phyloP scores from a whole-genome alignment of 371 early-diverging fungal species.

The Mortierella sp. region DNA sequence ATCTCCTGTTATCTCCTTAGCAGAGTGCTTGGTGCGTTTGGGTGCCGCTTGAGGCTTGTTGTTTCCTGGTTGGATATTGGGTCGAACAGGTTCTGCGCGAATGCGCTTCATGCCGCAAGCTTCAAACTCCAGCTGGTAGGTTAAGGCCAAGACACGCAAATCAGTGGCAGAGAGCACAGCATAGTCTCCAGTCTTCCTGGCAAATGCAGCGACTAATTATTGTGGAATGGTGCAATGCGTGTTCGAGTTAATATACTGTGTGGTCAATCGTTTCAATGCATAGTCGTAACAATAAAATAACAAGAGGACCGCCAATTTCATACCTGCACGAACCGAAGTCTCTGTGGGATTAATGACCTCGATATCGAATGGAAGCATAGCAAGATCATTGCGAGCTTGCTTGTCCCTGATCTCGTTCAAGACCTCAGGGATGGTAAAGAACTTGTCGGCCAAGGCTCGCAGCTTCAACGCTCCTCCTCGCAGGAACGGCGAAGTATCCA shows the following conservation, averaged over 20 bases:
- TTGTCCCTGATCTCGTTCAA: slow-evolving; percentile 86
- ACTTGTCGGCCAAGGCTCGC: slow-evolving; percentile 71
- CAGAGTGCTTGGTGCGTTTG: slow-evolving; percentile 48
- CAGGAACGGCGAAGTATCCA: slow-evolving; percentile 78
- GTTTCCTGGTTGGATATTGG: slow-evolving; percentile 33
- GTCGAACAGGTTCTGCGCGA: slow-evolving; percentile 68
- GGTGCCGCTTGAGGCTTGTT: slow-evolving; percentile 25
- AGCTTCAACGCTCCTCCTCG: slow-evolving; percentile 58
- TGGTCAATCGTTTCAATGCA: no score
- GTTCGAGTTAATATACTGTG: no score
- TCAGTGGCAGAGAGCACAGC: slow-evolving; percentile 86
- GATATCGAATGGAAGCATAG: slow-evolving; percentile 74
- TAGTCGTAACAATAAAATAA: no score
- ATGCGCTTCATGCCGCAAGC: slow-evolving; percentile 72
- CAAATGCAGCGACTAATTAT: slow-evolving; percentile 77
- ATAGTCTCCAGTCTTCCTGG: slow-evolving; percentile 95
- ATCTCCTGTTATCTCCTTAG: slow-evolving; percentile 44
- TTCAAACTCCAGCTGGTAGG: slow-evolving; percentile 86
- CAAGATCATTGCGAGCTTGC: slow-evolving; percentile 76
- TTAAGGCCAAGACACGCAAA: slow-evolving; percentile 90
- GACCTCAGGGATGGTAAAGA: slow-evolving; percentile 92
- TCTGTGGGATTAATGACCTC: slow-evolving; percentile 76
- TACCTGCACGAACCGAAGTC: slow-evolving; percentile 82
- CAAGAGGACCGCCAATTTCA: neutral
- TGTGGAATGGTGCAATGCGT: no score